Percentiles rank a stretch among this genome's conserved stretches.
Evolutionary conservation across 2,329 filamentous ascomycete species (phyloP).

Genomic region (Hypoxylon sp.): DNA sequence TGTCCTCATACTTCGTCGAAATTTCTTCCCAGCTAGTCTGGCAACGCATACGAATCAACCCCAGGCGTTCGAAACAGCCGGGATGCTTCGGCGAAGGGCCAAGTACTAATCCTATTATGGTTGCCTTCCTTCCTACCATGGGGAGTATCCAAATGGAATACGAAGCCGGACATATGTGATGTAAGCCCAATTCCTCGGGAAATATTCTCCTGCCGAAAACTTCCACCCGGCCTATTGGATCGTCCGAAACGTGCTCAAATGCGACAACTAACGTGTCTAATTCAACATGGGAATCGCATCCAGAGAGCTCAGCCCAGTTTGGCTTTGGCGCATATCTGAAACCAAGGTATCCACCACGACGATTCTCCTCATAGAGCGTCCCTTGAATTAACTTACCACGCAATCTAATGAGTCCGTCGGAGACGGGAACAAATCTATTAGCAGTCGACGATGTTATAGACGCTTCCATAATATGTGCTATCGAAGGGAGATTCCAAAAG

Average conservation of each 20-base stretch:
- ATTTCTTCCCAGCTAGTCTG: background rate
- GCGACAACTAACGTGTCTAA: conserved; percentile 10
- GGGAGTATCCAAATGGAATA: conserved; percentile 11
- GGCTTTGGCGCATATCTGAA: too few species aligned
- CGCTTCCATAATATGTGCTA: background rate
- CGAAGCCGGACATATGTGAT: background rate
- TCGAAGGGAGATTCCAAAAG: background rate
- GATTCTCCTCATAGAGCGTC: background rate
- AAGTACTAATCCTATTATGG: background rate
- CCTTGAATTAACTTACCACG: conserved; percentile 1
- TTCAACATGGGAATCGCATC: background rate
- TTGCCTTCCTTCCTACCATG: background rate
- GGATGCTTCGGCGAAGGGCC: background rate
- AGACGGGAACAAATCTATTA: conserved; percentile 5
- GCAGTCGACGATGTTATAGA: background rate
- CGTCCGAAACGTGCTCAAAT: background rate
- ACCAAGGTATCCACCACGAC: background rate
- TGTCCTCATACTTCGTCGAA: background rate
- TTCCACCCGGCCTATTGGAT: too few species aligned
- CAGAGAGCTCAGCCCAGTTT: background rate
- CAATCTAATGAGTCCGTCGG: conserved; percentile 2
- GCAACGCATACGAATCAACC: too few species aligned
- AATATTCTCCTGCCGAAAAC: conserved; percentile 9
- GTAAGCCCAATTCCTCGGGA: background rate
- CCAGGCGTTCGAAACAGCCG: conserved; percentile 17